Percentiles rank a stretch among this genome's conserved stretches.
Conservation (phyloP, 495 filamentous ascomycete genomes). For the Tricharina praecox region DNA sequence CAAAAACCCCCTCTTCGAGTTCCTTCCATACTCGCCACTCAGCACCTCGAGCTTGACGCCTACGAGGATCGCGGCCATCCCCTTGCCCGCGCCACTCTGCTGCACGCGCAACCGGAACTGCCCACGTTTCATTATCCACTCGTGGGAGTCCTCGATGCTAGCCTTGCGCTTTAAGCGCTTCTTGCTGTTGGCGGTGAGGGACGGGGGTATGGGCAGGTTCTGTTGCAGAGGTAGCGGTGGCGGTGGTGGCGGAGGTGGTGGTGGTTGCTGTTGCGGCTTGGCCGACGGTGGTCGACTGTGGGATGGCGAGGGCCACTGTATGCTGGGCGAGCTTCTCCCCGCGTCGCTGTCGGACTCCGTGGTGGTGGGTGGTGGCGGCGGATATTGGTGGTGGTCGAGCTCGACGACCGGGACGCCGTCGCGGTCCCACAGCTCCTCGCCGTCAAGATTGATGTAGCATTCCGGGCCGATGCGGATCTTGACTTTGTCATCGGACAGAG, state of each 20-base stretch:
- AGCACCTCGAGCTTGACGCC: slow-evolving; percentile 71
- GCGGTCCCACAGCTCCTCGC: slow-evolving; percentile 31
- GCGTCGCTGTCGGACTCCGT: slow-evolving; percentile 8
- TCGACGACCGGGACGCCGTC: slow-evolving; percentile 16
- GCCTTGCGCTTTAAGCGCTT: slow-evolving; percentile 36
- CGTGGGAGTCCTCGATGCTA: slow-evolving; percentile 28
- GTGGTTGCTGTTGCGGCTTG: neutral
- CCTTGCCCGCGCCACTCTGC: slow-evolving; percentile 28
- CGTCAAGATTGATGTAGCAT: slow-evolving; percentile 58
- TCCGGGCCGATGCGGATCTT: slow-evolving; percentile 49
- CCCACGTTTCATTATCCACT: slow-evolving; percentile 59
- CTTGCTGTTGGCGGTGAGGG: slow-evolving; percentile 19
- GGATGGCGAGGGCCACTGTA: slow-evolving; percentile 8
- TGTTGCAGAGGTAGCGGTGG: too few relatives aligned
- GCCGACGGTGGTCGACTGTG: neutral
- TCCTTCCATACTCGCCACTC: slow-evolving; percentile 49
- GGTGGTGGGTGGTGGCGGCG: neutral
- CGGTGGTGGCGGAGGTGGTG: too few relatives aligned
- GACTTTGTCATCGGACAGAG: slow-evolving; percentile 52
- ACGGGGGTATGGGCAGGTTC: neutral
- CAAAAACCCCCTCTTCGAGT: slow-evolving; percentile 52
- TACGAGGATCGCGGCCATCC: slow-evolving; percentile 47
- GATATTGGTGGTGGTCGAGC: too few relatives aligned
- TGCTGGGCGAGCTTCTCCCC: slow-evolving; percentile 14
- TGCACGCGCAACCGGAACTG: slow-evolving; percentile 71